These are phyloP conservation scores for Talaromyces sp. DNA, from an alignment of 2,329 filamentous ascomycete species.

Conservation along the genomic window DNA sequence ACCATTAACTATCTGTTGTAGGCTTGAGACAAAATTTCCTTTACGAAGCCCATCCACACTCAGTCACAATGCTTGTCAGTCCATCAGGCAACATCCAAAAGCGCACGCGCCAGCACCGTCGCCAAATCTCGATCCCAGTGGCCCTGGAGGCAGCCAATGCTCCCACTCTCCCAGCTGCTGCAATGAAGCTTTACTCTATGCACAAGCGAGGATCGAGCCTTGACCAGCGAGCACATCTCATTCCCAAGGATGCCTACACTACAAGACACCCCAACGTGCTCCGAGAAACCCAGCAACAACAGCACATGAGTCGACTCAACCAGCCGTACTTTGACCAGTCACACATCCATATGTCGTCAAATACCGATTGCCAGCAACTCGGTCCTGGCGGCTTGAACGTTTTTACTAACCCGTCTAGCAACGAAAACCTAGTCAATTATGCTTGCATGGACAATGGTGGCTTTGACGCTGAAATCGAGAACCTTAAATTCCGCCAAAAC, in stretches of 20 bases:
- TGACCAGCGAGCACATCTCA: conserved; percentile 59
- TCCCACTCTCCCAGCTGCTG: conserved; percentile 55
- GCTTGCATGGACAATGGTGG: conserved; percentile 18
- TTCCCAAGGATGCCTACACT: background rate
- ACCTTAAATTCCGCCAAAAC: conserved; percentile 16
- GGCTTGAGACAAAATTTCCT: background rate
- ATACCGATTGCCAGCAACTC: conserved; percentile 24
- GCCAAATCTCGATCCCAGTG: conserved; percentile 81
- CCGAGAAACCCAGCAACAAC: conserved; percentile 85
- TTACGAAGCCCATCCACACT: background rate
- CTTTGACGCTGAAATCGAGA: conserved; percentile 15
- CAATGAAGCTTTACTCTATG: conserved; percentile 50
- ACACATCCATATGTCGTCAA: conserved; percentile 20
- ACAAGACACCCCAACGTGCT: conserved; percentile 66
- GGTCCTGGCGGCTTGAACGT: conserved; percentile 26
- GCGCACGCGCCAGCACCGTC: conserved; percentile 71
- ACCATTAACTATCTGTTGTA: background rate
- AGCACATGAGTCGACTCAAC: conserved; percentile 65
- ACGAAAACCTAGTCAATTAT: conserved; percentile 28
- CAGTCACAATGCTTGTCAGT: conserved; percentile 67
- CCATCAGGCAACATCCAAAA: conserved; percentile 66
- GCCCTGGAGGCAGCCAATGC: conserved; percentile 71
- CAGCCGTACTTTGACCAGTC: conserved; percentile 31
- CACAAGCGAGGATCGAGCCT: conserved; percentile 83
- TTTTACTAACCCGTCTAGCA: conserved; percentile 28